A percentile compares a stretch with the other conserved stretches of the same genome.
These are phyloP conservation scores for Pseudocercospora musae DNA, from an alignment of 2,329 filamentous ascomycete genomes.

Conservation along the genomic window DNA sequence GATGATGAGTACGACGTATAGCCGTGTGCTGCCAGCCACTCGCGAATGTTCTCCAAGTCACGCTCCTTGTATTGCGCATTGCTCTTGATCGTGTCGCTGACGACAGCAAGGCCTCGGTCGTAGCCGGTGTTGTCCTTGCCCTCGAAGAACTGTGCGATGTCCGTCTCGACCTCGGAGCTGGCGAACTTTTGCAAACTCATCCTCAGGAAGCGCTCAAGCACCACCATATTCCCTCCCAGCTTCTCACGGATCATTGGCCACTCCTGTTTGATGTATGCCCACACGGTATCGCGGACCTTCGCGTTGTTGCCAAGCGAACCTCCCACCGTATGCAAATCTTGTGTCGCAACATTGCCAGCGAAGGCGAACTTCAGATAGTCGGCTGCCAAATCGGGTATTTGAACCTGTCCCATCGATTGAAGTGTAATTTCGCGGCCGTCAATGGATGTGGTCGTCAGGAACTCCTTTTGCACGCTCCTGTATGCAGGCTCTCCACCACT, in stretches of 20 bases:
- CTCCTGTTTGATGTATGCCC: slow-evolving; percentile 81
- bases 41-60: slow-evolving; percentile 68
- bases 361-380: slow-evolving; percentile 71
- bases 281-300: slow-evolving; percentile 69
- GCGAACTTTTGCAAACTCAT: slow-evolving; percentile 75
- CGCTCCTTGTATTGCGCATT: slow-evolving; percentile 78
- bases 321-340: slow-evolving; percentile 84
- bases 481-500: slow-evolving; percentile 68
- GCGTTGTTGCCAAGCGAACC: slow-evolving; percentile 69
- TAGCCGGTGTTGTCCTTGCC: slow-evolving; percentile 82
- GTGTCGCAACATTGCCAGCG: slow-evolving; percentile 77
- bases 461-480: slow-evolving; percentile 78
- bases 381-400: slow-evolving; percentile 64
- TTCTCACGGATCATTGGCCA: slow-evolving; percentile 72
- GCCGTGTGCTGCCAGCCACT: slow-evolving; percentile 69
- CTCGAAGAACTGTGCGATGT: slow-evolving; percentile 82
- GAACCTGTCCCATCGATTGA: slow-evolving; percentile 69
- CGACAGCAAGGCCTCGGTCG: slow-evolving; percentile 79
- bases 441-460: slow-evolving; percentile 74
- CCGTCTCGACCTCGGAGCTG: slow-evolving; percentile 63
- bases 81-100: slow-evolving; percentile 79
- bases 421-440: slow-evolving; percentile 89
- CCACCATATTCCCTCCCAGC: slow-evolving; percentile 75
- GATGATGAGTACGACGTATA: too few relatives aligned
- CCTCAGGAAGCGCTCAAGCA: slow-evolving; percentile 85